A percentile compares a stretch with the other conserved stretches of the same genome.
Evolutionary conservation across 208 protist genomes (phyloP).

Genomic region (Tritrichomonas musculus): DNA sequence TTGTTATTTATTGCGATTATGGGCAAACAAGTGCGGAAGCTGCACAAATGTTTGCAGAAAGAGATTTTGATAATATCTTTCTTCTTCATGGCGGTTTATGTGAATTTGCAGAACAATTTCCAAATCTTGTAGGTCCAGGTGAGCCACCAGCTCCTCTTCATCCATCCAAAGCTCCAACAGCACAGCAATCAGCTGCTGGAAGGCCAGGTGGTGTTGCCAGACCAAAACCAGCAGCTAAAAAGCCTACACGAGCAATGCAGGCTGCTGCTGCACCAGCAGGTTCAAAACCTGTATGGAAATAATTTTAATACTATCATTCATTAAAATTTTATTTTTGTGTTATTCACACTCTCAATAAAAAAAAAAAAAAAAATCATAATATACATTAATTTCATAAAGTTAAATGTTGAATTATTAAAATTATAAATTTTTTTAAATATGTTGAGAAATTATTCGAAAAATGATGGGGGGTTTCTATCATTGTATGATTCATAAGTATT

Average conservation of each 20-base stretch:
- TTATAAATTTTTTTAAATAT: too few species aligned
- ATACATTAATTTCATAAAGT: too few species aligned
- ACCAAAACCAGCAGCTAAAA: not conserved
- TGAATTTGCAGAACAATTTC: not conserved
- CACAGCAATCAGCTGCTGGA: not conserved
- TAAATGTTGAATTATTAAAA: too few species aligned
- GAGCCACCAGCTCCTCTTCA: not conserved
- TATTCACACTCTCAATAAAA: too few species aligned
- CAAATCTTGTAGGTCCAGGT: not conserved
- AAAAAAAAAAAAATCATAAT: too few species aligned
- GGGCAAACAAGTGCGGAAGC: not conserved
- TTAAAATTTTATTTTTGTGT: too few species aligned
- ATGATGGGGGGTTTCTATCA: too few species aligned
- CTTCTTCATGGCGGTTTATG: not conserved
- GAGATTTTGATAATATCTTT: constrained; percentile 26
- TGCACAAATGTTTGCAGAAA: not conserved
- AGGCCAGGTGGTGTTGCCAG: not conserved
- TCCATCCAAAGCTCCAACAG: not conserved
- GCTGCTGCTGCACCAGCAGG: not conserved
- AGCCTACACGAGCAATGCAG: not conserved
- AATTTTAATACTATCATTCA: not conserved
- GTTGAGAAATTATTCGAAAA: too few species aligned
- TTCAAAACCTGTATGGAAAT: not conserved
- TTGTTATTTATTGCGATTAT: constrained; percentile 23
- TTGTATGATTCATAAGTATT: too few species aligned